Base-by-base conservation (phyloP, 768 basidiomycete species). In the Cytidiella melzeri region DNA sequence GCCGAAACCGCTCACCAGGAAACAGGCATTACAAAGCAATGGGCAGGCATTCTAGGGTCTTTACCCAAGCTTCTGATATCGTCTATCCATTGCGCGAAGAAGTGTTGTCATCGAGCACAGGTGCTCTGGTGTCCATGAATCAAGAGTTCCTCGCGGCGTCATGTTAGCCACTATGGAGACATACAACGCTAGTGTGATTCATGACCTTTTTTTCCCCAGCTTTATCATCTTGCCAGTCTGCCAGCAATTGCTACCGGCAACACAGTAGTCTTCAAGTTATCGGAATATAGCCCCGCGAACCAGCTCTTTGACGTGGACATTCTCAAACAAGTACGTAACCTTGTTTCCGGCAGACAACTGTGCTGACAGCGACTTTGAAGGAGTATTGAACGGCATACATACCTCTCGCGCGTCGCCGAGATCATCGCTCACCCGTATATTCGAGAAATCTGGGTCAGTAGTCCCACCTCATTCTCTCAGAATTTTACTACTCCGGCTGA, bases 401-500 rank as follows among this genome's bases (percentile, higher is more conserved):
- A 69, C 73, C 50, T 69, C 73, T 2, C 58, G 67, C 73, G 72
- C 23, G 72, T 72, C 1, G 68, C 73, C 0, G 67, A 75, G 56
- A 68, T 79, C 23, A 79, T 81, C 49, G 75, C 67, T 2, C 73
- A 80, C 57, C 74, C 74, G 3, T 57, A 62, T 12, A 66, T 80
- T 26, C 68, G 73, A 19, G 71, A 74, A 46, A 67, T 81, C 49
- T 81, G 75, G 40, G 75, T 75, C 48, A 43, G 67, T 56, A 23
- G 36, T 7, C 20, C 12, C 24, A 9, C 25, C n/a, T n/a, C n/a
- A n/a, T n/a, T n/a, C n/a, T n/a, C n/a, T n/a, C n/a, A n/a, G n/a
- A n/a, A n/a, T n/a, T n/a, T n/a, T n/a, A n/a, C n/a, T n/a, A n/a
- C n/a, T n/a, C n/a, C n/a, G n/a, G n/a, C n/a, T n/a, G n/a, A n/a